Percentiles rank a stretch among this genome's conserved stretches.
phyloP scores from a whole-genome alignment of 768 basidiomycete species.

The Xanthoconium stramineum region DNA sequence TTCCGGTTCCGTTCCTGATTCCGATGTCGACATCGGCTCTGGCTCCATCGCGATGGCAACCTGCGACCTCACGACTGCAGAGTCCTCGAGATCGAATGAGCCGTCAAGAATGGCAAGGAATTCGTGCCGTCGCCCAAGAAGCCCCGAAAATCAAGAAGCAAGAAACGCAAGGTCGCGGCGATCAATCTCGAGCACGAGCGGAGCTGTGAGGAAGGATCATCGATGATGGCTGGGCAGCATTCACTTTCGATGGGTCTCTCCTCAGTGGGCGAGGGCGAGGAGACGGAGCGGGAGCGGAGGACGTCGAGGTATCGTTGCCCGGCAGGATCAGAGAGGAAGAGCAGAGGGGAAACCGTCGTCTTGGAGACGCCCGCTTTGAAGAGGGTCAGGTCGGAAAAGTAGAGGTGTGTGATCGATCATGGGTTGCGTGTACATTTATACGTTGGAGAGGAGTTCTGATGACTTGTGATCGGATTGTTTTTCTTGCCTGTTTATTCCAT shows the following conservation, averaged over 20 bases:
- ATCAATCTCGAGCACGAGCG: constrained; percentile 10
- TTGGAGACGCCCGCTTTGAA: constrained; percentile 27
- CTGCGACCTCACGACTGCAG: constrained; percentile 31
- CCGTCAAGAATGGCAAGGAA: constrained; percentile 58
- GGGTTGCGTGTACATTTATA: background rate
- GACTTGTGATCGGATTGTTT: background rate
- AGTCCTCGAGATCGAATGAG: constrained; percentile 82
- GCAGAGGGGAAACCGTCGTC: constrained; percentile 22
- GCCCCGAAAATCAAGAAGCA: constrained; percentile 32
- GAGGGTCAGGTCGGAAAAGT: constrained; percentile 23
- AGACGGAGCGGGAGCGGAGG: constrained; percentile 27
- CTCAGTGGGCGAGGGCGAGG: constrained; percentile 41
- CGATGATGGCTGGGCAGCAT: constrained; percentile 14
- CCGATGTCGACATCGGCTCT: background rate
- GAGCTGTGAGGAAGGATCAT: constrained; percentile 14
- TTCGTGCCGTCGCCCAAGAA: constrained; percentile 58
- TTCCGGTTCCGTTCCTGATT: background rate
- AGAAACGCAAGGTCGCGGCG: constrained; percentile 30
- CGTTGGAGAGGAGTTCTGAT: background rate
- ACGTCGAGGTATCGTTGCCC: constrained; percentile 12
- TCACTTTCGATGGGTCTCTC: constrained; percentile 10
- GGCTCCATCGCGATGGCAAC: background rate
- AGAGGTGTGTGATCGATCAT: background rate
- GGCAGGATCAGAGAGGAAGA: constrained; percentile 27
- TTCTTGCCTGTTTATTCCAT: constrained; percentile 5